A percentile compares a stretch with the other conserved stretches of the same genome.
These are phyloP conservation scores for Ophiocordyceps sinensis DNA, from an alignment of 2,329 filamentous ascomycete species.

Conservation along the genomic window DNA sequence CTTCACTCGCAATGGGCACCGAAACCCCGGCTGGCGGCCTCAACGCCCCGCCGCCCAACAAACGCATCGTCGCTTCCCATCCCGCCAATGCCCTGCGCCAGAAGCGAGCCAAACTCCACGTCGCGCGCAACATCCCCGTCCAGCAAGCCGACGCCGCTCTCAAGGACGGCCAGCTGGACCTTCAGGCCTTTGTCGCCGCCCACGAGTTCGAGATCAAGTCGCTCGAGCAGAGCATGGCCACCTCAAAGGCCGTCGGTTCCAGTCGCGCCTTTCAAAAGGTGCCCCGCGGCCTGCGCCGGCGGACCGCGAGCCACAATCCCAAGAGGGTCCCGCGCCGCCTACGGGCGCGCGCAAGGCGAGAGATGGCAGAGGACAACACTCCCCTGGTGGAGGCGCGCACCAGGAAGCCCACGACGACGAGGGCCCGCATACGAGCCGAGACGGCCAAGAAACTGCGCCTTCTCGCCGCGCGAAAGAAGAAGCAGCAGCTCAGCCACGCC, in stretches of 20 bases:
- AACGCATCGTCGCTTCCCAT: slow-evolving; percentile 10
- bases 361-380: slow-evolving; percentile 86
- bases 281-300: slow-evolving; percentile 65
- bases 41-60: slow-evolving; percentile 10
- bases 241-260: slow-evolving; percentile 46
- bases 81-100: slow-evolving; percentile 11
- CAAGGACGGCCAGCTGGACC: slow-evolving; percentile 66
- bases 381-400: slow-evolving; percentile 57
- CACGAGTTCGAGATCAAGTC: slow-evolving; percentile 83
- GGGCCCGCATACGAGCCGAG: slow-evolving; percentile 53
- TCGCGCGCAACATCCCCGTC: slow-evolving; percentile 33
- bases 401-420: slow-evolving; percentile 44
- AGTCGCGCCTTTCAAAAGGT: slow-evolving; percentile 83
- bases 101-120: slow-evolving; percentile 31
- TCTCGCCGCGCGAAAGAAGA: slow-evolving; percentile 42
- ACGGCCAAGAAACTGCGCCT: slow-evolving; percentile 57
- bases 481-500: slow-evolving; percentile 20
- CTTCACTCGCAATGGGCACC: neutral
- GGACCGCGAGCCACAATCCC: slow-evolving; percentile 90
- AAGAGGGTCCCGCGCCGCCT: slow-evolving; percentile 75
- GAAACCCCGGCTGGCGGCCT: slow-evolving; percentile 4
- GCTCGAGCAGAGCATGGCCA: slow-evolving; percentile 67
- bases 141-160: slow-evolving; percentile 36
- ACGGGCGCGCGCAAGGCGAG: slow-evolving; percentile 48
- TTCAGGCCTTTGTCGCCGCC: slow-evolving; percentile 70